These are phyloP conservation scores for Amborella trichopoda DNA, from an alignment of 164 flowering plant genomes.

Conservation along the genomic window DNA sequence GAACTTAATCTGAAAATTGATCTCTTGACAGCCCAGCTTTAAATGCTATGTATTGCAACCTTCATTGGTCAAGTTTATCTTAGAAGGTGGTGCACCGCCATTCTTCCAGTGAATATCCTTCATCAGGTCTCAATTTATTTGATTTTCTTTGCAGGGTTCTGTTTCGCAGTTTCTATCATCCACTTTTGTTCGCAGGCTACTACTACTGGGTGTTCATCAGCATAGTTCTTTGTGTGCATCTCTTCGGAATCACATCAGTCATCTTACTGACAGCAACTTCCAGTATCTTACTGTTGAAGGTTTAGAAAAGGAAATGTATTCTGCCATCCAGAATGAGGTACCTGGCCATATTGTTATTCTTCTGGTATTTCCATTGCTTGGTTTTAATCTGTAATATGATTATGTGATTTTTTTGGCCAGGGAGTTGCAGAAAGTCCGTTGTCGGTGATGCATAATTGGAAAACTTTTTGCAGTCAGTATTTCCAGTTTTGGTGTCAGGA, in stretches of 20 bases:
- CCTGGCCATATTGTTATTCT: neutral
- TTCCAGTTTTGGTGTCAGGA: constrained; percentile 67
- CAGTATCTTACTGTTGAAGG: constrained; percentile 51
- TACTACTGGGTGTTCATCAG: constrained; percentile 68
- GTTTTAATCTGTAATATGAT: neutral
- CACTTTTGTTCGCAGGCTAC: constrained; percentile 65
- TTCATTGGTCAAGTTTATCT: too few species aligned
- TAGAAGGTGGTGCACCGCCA: too few species aligned
- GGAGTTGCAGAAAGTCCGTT: constrained; percentile 37
- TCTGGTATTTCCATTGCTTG: neutral
- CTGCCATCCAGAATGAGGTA: constrained; percentile 75
- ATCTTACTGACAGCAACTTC: constrained; percentile 55
- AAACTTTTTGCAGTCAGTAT: constrained; percentile 46
- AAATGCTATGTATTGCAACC: too few species aligned
- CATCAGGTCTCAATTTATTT: too few species aligned
- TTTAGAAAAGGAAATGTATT: constrained; percentile 58
- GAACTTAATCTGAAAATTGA: too few species aligned
- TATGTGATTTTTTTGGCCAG: constrained; percentile 17
- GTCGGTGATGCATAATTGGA: constrained; percentile 56
- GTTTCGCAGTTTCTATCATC: constrained; percentile 56
- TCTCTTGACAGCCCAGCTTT: too few species aligned
- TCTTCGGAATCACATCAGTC: constrained; percentile 50
- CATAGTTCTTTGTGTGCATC: constrained; percentile 43
- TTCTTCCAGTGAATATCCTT: too few species aligned
- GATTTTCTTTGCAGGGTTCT: constrained; percentile 45